These are phyloP conservation scores for Trypanosomatidae sp. DNA, from an alignment of 208 protist species.

Conservation along the genomic window DNA sequence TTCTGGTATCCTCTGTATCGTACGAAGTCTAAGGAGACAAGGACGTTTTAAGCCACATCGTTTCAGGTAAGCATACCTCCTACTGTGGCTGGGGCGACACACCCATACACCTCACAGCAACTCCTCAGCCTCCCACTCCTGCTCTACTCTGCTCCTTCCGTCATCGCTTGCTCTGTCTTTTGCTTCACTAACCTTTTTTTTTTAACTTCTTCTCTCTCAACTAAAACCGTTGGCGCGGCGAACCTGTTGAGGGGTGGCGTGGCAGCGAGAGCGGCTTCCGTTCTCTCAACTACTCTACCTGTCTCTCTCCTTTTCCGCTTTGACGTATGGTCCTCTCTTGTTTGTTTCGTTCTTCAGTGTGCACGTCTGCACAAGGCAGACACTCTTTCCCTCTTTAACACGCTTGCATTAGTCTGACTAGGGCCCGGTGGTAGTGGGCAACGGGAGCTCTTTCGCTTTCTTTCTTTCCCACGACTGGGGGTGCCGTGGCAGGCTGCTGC, in stretches of 20 bases:
- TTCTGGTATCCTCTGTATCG: neutral
- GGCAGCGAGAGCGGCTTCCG: neutral
- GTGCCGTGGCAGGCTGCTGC: neutral
- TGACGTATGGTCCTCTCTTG: neutral
- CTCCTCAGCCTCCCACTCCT: neutral
- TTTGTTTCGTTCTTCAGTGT: neutral
- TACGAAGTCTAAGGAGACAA: neutral
- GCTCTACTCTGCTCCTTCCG: neutral
- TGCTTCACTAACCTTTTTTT: neutral
- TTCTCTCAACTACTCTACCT: slow-evolving; percentile 4
- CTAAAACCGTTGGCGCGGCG: neutral
- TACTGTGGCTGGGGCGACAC: neutral
- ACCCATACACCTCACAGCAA: neutral
- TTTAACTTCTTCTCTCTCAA: neutral
- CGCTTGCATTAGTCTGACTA: neutral
- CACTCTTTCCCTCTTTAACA: neutral
- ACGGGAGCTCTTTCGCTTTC: neutral
- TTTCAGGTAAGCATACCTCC: neutral
- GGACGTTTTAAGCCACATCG: neutral
- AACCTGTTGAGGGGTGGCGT: neutral
- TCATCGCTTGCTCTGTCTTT: slow-evolving; percentile 6
- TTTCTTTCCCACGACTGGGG: neutral
- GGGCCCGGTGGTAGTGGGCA: neutral
- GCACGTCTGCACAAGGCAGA: neutral
- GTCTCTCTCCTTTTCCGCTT: neutral